Evolutionary conservation across 257 asterid genomes (phyloP), one percentile per base, ranked within the genome.

Genomic region (Galeopsis tetrahit): DNA sequence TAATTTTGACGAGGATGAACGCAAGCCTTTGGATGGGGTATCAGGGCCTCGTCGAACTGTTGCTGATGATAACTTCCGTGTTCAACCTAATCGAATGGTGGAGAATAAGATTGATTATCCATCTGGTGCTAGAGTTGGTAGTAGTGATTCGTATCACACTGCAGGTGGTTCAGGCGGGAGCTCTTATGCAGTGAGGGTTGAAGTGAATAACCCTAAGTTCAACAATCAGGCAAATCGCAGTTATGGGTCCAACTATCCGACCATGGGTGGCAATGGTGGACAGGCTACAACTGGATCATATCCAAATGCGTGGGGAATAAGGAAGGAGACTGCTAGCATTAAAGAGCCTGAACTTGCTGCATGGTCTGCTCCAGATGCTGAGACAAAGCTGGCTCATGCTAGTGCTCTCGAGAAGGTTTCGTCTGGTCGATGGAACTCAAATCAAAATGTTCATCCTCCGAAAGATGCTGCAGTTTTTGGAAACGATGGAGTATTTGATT

Each of bases 331-430:
- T 32, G 71, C 81, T 36, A 71, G 77, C 71, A 31, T 70, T 49
- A 87, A 85, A 82, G 97, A 91, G 63, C 71, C 87, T 53, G 79
- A 77, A 75, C 71, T 88, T 65, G 81, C 89, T 72, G 73, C 89
- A 21, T 82, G 89, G 88, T 91, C 96, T 64, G 91, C 86, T 75
- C 90, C 93, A 2, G 96, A 88, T 62, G 87, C 91, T 64, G 96
- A 81, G 67, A 72, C 85, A 0, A 93, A 89, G 84, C 66, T 91
- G 80, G 97, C 93, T 53, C 95, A 86, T 77, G 97, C 96, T 75
- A 93, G 98, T 72, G 97, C 97, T 35, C 96, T 93, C 8, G 96
- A 91, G 86, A 89, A 91, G 86, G 87, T 91, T 74, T 89, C 96
- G 44, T 89, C 96, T 48, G 98, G 98, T 69, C 81, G 98, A 80